Conservation (phyloP, 139 green algal genomes). For the Chlorella sp. region DNA sequence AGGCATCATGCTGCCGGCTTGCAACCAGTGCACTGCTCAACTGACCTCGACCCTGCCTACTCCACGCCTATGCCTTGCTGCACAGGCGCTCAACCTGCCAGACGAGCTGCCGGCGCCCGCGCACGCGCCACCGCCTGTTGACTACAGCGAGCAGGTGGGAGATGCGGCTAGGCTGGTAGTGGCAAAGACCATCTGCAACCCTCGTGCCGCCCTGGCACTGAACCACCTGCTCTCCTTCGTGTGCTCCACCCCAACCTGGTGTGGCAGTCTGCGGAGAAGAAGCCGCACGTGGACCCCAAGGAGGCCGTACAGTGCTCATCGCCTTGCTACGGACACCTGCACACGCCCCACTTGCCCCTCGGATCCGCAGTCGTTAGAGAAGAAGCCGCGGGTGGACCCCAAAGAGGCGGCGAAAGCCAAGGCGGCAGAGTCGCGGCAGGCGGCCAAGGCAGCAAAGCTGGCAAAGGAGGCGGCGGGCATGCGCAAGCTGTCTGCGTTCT, state of each 20-base stretch:
- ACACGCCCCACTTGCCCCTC: too few species aligned
- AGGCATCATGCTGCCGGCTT: too few species aligned
- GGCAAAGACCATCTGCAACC: too few species aligned
- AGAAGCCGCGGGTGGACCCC: constrained; percentile 42
- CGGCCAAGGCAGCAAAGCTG: constrained; percentile 40
- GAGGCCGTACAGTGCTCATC: neutral
- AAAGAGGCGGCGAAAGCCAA: constrained; percentile 54
- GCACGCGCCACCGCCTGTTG: neutral
- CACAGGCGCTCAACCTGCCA: constrained; percentile 19
- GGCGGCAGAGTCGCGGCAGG: constrained; percentile 35
- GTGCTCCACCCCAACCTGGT: neutral
- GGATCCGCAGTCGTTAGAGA: constrained; percentile 4
- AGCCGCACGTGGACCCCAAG: neutral
- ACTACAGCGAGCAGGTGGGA: neutral
- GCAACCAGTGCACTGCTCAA: too few species aligned
- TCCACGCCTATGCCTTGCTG: too few species aligned
- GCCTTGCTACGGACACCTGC: neutral
- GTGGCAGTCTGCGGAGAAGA: neutral
- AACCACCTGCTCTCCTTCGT: neutral
- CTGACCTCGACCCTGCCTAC: too few species aligned
- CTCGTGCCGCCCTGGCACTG: neutral
- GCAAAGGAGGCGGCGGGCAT: constrained; percentile 55
- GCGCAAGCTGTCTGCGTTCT: constrained; percentile 55
- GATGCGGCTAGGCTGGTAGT: too few species aligned
- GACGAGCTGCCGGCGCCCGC: constrained; percentile 13